Conservation (phyloP, 169 alveolate genomes). For the Blepharisma undulans region DNA sequence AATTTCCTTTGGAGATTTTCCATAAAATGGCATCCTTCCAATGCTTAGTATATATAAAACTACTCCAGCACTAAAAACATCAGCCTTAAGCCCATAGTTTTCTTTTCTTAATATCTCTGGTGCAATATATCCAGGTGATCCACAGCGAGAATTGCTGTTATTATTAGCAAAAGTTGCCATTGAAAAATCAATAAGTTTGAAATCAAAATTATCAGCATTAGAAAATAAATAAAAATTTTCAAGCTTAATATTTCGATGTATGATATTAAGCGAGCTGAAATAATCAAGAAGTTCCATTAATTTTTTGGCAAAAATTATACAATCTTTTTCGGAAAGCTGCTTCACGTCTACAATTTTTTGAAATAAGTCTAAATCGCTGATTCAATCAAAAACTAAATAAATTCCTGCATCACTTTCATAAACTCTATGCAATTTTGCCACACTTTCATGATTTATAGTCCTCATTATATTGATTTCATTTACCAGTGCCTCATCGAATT, state of each 20-base stretch:
- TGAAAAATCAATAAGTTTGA: slow-evolving; percentile 17
- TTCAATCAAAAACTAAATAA: slow-evolving; percentile 53
- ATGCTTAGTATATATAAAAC: slow-evolving; percentile 57
- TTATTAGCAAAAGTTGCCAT: background rate
- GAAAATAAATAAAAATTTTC: background rate
- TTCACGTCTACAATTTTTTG: background rate
- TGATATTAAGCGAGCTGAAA: slow-evolving; percentile 51
- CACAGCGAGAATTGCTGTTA: background rate
- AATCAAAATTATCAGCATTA: background rate
- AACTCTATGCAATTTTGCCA: slow-evolving; percentile 40
- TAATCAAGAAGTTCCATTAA: slow-evolving; percentile 54
- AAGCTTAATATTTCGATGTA: slow-evolving; percentile 64
- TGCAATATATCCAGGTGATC: slow-evolving; percentile 38
- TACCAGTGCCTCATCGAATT: slow-evolving; percentile 25
- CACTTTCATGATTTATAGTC: slow-evolving; percentile 50
- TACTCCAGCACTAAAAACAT: slow-evolving; percentile 72
- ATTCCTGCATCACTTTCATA: slow-evolving; percentile 45
- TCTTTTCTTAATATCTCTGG: slow-evolving; percentile 29
- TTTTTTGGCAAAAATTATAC: slow-evolving; percentile 51
- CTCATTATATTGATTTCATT: slow-evolving; percentile 52
- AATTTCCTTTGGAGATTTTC: background rate
- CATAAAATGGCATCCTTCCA: slow-evolving; percentile 61
- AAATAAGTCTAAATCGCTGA: slow-evolving; percentile 39
- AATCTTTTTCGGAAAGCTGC: slow-evolving; percentile 38
- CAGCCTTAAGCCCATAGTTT: slow-evolving; percentile 67